phyloP scores from a whole-genome alignment of 148 eudicot genomes.

The Rhododendron mucronatum region DNA sequence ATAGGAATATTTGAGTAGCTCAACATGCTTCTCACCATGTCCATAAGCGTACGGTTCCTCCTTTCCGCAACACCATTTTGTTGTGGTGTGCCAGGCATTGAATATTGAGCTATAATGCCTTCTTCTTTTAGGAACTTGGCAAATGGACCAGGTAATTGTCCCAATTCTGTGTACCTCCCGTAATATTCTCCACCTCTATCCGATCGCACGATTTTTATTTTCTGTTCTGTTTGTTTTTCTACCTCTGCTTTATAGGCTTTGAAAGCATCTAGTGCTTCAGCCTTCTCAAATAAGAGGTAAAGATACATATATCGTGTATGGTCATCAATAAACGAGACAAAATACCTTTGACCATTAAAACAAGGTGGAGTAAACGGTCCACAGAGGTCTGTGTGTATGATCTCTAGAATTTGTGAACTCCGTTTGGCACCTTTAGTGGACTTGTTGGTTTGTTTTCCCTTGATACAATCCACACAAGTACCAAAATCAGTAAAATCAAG shows the following conservation, averaged over 20 bases:
- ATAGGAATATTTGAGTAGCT: no score
- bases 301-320: conserved; percentile 6
- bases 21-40: background rate
- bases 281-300: conserved; percentile 9
- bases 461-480: no score
- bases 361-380: background rate
- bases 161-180: background rate
- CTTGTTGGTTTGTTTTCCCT: no score
- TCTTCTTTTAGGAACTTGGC: background rate
- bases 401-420: no score
- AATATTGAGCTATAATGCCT: conserved; percentile 1
- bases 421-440: no score
- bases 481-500: no score
- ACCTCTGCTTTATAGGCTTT: background rate
- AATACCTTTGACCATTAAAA: background rate
- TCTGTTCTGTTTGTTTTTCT: no score
- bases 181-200: no score
- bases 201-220: no score
- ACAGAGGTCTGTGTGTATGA: no score
- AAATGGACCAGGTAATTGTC: background rate
- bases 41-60: background rate
- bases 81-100: background rate
- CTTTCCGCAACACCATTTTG: conserved; percentile 12
- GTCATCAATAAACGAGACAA: background rate
- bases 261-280: conserved; percentile 12